A percentile compares a stretch with the other conserved stretches of the same genome.
These are phyloP conservation scores for Yamadazyma dendronema DNA, from an alignment of 1,139 yeast genomes.

Conservation along the genomic window DNA sequence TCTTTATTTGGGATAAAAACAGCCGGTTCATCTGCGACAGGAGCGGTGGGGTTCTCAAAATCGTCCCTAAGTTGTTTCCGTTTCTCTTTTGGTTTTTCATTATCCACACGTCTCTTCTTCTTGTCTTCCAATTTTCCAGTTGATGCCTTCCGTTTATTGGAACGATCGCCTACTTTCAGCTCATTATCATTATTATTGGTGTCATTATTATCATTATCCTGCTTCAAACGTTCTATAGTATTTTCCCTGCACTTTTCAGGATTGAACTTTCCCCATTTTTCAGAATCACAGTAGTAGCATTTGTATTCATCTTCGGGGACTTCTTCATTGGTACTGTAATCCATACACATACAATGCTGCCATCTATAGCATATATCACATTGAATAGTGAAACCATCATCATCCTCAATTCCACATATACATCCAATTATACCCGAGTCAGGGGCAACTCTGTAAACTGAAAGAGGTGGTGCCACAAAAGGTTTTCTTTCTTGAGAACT, in stretches of 20 bases:
- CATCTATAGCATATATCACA: constrained; percentile 90
- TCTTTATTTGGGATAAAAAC: constrained; percentile 35
- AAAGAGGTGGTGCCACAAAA: constrained; percentile 30
- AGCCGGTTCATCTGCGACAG: constrained; percentile 6
- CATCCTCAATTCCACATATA: constrained; percentile 84
- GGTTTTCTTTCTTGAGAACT: not conserved
- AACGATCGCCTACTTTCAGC: not conserved
- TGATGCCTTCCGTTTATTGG: constrained; percentile 10
- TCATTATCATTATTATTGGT: constrained; percentile 10
- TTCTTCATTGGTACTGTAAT: constrained; percentile 64
- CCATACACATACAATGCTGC: constrained; percentile 93
- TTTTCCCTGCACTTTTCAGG: constrained; percentile 37
- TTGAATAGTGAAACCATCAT: constrained; percentile 93
- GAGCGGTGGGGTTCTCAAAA: constrained; percentile 12
- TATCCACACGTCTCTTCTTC: constrained; percentile 9
- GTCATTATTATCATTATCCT: constrained; percentile 19
- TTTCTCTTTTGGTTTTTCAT: constrained; percentile 8
- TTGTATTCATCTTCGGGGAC: constrained; percentile 79
- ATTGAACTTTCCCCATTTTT: constrained; percentile 49
- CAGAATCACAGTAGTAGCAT: constrained; percentile 75
- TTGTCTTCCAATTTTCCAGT: constrained; percentile 11
- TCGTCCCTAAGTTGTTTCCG: constrained; percentile 18
- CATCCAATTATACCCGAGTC: constrained; percentile 88
- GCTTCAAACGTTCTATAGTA: constrained; percentile 36
- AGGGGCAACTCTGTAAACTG: constrained; percentile 61